Percentiles rank a stretch among this genome's conserved stretches.
phyloP scores from a whole-genome alignment of 2,329 filamentous ascomycete species.

The Diaporthe vaccinii region DNA sequence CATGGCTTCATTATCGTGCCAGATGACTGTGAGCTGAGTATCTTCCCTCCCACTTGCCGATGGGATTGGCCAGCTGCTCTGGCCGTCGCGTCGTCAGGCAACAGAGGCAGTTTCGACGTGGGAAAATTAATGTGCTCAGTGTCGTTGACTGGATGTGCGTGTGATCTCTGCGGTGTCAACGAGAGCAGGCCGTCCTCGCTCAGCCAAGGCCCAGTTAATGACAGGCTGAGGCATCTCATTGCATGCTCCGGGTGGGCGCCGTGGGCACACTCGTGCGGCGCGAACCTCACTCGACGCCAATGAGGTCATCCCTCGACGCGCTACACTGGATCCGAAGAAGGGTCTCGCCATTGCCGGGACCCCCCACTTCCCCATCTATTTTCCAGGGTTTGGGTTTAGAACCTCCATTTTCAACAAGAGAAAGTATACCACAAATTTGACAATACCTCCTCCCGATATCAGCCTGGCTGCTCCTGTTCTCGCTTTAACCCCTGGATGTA shows the following conservation, averaged over 20 bases:
- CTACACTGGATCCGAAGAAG: slow-evolving; percentile 30
- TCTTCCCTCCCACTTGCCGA: background rate
- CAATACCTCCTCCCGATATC: too few relatives aligned
- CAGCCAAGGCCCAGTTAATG: slow-evolving; percentile 8
- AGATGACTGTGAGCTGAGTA: slow-evolving; percentile 34
- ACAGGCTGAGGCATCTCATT: slow-evolving; percentile 7
- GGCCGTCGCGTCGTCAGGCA: background rate
- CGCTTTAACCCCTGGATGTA: too few relatives aligned
- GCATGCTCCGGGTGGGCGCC: background rate
- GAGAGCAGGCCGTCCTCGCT: background rate
- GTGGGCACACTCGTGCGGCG: slow-evolving; percentile 1
- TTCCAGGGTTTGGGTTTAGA: too few relatives aligned
- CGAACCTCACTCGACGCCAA: slow-evolving; percentile 32
- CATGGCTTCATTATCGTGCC: slow-evolving; percentile 48
- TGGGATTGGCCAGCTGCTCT: background rate
- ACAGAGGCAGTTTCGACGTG: background rate
- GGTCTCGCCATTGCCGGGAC: background rate
- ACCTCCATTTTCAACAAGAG: too few relatives aligned
- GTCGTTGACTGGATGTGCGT: background rate
- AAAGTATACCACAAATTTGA: too few relatives aligned
- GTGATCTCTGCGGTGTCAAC: background rate
- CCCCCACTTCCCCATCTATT: background rate
- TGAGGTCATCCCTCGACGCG: slow-evolving; percentile 44
- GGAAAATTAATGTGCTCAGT: background rate
- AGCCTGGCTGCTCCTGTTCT: too few relatives aligned